phyloP scores from a whole-genome alignment of 75 land plant genomes.

The Gnetum montanum region DNA sequence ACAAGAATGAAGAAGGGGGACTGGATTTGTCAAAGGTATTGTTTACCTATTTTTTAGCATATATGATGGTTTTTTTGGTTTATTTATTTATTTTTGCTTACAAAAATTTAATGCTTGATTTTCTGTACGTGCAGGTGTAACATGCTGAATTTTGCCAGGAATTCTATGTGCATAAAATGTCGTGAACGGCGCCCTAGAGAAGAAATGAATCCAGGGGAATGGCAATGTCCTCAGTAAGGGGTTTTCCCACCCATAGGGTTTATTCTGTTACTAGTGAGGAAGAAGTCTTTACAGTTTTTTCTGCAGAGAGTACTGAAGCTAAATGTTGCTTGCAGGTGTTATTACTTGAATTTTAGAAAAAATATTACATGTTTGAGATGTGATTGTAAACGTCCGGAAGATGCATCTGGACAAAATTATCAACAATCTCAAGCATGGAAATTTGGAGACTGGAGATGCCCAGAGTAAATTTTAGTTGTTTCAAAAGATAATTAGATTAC shows the following conservation, averaged over 20 bases:
- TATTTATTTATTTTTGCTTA: background rate
- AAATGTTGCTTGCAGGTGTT: conserved; percentile 15
- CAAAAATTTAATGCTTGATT: background rate
- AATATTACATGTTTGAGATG: conserved; percentile 28
- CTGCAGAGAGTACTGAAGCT: background rate
- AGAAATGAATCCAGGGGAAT: conserved; percentile 55
- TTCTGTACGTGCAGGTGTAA: conserved; percentile 40
- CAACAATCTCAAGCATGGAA: background rate
- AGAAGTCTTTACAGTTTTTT: background rate
- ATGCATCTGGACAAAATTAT: background rate
- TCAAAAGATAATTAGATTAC: too few species aligned
- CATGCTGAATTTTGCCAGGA: conserved; percentile 65
- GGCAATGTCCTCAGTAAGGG: conserved; percentile 73
- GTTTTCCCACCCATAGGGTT: background rate
- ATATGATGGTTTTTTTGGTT: background rate
- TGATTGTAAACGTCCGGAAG: conserved; percentile 12
- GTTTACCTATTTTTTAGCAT: conserved; percentile 7
- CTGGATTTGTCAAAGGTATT: conserved; percentile 71
- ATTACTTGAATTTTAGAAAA: conserved; percentile 27
- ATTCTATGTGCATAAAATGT: conserved; percentile 50
- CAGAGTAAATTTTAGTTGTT: conserved; percentile 15
- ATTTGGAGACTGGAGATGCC: conserved; percentile 42
- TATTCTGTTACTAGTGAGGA: too few species aligned
- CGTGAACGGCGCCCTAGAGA: conserved; percentile 33
- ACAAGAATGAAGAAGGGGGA: conserved; percentile 58